These are phyloP conservation scores for Pyrenophora tritici-repentis DNA, from an alignment of 2,329 filamentous ascomycete genomes.

Conservation along the genomic window DNA sequence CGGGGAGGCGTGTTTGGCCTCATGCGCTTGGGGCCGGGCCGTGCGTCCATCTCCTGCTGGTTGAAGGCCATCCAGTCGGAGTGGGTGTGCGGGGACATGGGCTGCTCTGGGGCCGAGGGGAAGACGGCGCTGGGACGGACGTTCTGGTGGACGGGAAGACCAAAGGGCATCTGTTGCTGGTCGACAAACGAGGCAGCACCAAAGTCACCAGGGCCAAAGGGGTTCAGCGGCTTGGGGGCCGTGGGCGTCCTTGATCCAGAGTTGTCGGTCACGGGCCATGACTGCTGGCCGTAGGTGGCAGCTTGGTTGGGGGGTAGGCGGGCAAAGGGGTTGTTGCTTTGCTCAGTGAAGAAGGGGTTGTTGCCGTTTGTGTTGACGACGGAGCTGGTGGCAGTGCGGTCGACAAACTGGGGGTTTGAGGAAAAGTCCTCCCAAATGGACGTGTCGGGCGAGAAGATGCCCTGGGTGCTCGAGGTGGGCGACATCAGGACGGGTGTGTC, in stretches of 20 bases:
- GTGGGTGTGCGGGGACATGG: constrained; percentile 66
- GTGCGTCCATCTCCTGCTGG: constrained; percentile 56
- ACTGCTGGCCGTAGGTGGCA: constrained; percentile 54
- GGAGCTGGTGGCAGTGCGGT: constrained; percentile 44
- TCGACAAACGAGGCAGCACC: constrained; percentile 54
- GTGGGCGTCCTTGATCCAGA: constrained; percentile 77
- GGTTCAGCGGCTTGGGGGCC: constrained; percentile 72
- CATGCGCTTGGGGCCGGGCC: constrained; percentile 60
- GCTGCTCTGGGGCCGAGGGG: constrained; percentile 50
- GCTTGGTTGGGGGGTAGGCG: constrained; percentile 59
- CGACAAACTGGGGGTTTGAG: constrained; percentile 43
- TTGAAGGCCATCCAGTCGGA: constrained; percentile 62
- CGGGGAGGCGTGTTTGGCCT: constrained; percentile 70
- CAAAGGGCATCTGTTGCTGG: constrained; percentile 47
- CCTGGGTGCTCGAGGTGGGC: constrained; percentile 53
- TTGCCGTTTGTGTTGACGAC: constrained; percentile 49
- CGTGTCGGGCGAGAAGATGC: constrained; percentile 59
- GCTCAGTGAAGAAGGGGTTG: constrained; percentile 56
- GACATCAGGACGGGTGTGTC: constrained; percentile 54
- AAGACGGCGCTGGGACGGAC: constrained; percentile 57
- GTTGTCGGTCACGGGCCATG: constrained; percentile 66
- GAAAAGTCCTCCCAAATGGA: constrained; percentile 56
- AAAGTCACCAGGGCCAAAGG: constrained; percentile 58
- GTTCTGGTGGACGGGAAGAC: constrained; percentile 46
- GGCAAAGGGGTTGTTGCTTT: constrained; percentile 66